Evolutionary conservation across 2,329 filamentous ascomycete species (phyloP).

Genomic region (Ophiostoma montium): DNA sequence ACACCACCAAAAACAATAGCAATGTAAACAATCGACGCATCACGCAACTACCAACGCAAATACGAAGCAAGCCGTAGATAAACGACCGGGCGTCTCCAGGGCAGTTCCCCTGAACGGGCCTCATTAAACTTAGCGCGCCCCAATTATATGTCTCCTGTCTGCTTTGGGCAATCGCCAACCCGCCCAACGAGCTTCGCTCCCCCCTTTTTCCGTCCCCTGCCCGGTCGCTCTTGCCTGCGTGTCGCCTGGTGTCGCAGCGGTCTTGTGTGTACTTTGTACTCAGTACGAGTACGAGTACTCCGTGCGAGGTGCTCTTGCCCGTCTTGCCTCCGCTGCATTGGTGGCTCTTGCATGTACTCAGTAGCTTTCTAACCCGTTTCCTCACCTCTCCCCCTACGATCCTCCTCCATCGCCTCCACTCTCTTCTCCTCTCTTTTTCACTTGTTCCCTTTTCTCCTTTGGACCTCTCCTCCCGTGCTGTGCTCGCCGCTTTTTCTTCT

Average conservation of each 20-base stretch:
- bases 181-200: conserved; percentile 14
- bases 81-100: not conserved
- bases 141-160: conserved; percentile 20
- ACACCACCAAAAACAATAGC: no score
- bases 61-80: not conserved
- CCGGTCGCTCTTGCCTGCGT: conserved; percentile 6
- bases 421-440: conserved; percentile 13
- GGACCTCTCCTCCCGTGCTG: not conserved
- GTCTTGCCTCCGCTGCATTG: not conserved
- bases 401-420: conserved; percentile 6
- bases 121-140: conserved; percentile 30
- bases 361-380: no score
- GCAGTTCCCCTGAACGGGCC: conserved; percentile 16
- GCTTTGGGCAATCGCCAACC: conserved; percentile 24
- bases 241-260: no score
- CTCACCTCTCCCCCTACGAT: conserved; percentile 5
- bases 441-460: conserved; percentile 11
- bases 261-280: no score
- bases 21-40: no score
- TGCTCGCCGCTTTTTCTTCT: not conserved
- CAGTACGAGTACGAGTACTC: no score
- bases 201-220: conserved; percentile 13
- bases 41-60: no score
- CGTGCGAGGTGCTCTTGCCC: conserved; percentile 1
- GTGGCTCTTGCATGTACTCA: not conserved